phyloP scores from a whole-genome alignment of 108 stramenopile genomes.

The Fragilariopsis cylindrus region DNA sequence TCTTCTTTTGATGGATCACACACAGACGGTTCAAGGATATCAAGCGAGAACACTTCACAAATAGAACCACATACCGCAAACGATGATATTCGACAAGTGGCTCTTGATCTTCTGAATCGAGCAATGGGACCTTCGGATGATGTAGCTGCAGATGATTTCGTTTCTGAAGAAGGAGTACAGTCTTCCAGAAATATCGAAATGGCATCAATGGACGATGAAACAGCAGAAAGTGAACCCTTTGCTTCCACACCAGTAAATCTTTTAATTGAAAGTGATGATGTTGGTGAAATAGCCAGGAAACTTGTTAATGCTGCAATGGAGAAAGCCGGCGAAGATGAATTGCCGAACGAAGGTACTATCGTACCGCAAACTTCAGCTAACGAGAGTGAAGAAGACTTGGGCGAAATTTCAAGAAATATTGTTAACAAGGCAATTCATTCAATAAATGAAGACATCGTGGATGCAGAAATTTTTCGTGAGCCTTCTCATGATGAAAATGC shows the following conservation, averaged over 20 bases:
- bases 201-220: not conserved
- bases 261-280: not conserved
- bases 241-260: not conserved
- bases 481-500: not conserved
- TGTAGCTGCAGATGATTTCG: not conserved
- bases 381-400: not conserved
- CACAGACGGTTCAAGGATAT: not conserved
- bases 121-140: not conserved
- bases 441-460: not conserved
- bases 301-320: not conserved
- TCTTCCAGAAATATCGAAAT: not conserved
- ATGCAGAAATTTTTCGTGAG: not conserved
- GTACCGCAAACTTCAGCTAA: not conserved
- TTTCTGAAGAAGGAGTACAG: not conserved
- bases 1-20: too few species aligned
- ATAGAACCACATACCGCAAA: not conserved
- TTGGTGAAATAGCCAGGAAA: not conserved
- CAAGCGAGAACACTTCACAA: not conserved
- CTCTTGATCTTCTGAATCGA: not conserved
- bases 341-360: not conserved
- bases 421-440: not conserved
- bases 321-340: not conserved
- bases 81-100: slow-evolving; percentile 4
- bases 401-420: not conserved
- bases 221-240: not conserved